Percentiles rank a stretch among this genome's conserved stretches.
phyloP scores from a whole-genome alignment of 495 filamentous ascomycete species.

The Neurospora terricola region DNA sequence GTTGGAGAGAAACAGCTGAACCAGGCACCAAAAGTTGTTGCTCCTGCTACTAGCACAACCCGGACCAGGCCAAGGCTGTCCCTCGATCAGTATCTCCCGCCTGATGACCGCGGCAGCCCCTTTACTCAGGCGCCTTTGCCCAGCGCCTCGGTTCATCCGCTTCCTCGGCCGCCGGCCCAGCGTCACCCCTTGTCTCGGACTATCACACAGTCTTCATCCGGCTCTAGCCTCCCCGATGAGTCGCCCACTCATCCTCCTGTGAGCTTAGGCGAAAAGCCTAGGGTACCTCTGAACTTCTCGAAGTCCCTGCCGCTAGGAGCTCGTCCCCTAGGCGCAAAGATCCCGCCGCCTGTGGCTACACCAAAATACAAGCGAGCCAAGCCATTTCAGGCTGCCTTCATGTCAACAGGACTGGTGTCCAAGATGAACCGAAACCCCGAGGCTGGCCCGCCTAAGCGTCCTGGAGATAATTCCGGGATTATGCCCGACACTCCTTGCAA shows the following conservation, averaged over 20 bases:
- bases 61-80: conserved; percentile 60
- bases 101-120: conserved; percentile 50
- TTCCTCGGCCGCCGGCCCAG: conserved; percentile 36
- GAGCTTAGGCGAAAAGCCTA: conserved; percentile 40
- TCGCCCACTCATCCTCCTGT: conserved; percentile 58
- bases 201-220: conserved; percentile 74
- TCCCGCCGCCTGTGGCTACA: conserved; percentile 57
- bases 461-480: conserved; percentile 9
- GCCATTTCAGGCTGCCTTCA: conserved; percentile 77
- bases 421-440: conserved; percentile 60
- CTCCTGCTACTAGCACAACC: conserved; percentile 30
- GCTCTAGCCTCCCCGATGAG: conserved; percentile 64
- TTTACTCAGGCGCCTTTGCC: conserved; percentile 49
- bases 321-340: conserved; percentile 31
- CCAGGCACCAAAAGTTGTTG: conserved; percentile 35
- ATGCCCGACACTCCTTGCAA: conserved; percentile 98
- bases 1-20: conserved; percentile 35
- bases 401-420: conserved; percentile 88
- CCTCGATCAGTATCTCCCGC: conserved; percentile 59
- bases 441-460: conserved; percentile 44
- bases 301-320: conserved; percentile 65
- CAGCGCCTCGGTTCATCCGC: conserved; percentile 44
- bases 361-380: conserved; percentile 77
- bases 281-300: conserved; percentile 55
- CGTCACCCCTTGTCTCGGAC: conserved; percentile 81